phyloP scores from a whole-genome alignment of 805 yeast genomes.

The Starmerella riodocensis region DNA sequence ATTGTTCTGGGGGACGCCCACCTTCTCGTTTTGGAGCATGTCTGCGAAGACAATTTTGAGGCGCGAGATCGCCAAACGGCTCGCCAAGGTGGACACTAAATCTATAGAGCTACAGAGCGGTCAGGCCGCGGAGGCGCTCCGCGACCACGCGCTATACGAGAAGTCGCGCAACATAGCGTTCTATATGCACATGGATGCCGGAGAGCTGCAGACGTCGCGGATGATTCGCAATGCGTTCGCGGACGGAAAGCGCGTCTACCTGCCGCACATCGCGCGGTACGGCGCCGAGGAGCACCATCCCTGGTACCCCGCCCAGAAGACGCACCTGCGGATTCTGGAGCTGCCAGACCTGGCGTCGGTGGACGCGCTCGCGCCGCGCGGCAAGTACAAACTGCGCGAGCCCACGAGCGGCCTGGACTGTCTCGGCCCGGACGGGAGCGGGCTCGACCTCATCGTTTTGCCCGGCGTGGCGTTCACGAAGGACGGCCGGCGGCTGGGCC shows the following conservation, averaged over 20 bases:
- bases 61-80: constrained; percentile 5
- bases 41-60: constrained; percentile 16
- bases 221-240: constrained; percentile 42
- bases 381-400: constrained; percentile 54
- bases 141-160: constrained; percentile 30
- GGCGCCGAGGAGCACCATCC: constrained; percentile 5
- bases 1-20: too few species aligned
- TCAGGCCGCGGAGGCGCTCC: constrained; percentile 18
- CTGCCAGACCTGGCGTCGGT: constrained; percentile 36
- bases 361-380: constrained; percentile 43
- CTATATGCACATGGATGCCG: constrained; percentile 62
- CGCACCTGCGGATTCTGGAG: constrained; percentile 44
- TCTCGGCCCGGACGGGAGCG: constrained; percentile 24
- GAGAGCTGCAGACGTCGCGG: constrained; percentile 51
- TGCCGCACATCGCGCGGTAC: constrained; percentile 30
- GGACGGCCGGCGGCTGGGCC: constrained; percentile 54
- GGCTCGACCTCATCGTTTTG: constrained; percentile 58
- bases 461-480: constrained; percentile 77
- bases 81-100: constrained; percentile 3
- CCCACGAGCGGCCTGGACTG: constrained; percentile 34
- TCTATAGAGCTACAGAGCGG: constrained; percentile 12
- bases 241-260: constrained; percentile 32
- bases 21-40: too few species aligned
- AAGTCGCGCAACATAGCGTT: constrained; percentile 43
- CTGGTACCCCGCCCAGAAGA: constrained; percentile 25